Evolutionary conservation across 768 basidiomycete genomes (phyloP).

Genomic region (Tricholoma terreum): DNA sequence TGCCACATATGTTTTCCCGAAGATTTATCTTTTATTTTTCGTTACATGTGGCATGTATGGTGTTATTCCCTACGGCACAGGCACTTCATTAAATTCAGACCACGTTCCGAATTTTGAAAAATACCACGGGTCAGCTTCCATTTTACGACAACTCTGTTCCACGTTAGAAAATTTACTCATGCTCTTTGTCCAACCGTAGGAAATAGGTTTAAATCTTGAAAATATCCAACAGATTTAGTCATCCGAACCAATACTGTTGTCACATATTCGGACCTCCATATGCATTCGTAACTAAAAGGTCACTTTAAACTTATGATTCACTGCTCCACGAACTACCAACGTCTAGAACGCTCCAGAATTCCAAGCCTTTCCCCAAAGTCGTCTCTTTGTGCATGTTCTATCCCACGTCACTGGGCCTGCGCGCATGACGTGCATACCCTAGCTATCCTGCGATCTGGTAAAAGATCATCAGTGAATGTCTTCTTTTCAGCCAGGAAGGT

Average conservation of each 20-base stretch:
- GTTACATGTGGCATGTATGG: background rate
- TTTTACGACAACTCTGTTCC: background rate
- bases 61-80: background rate
- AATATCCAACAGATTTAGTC: background rate
- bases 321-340: background rate
- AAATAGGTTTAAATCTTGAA: background rate
- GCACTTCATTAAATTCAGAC: background rate
- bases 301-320: background rate
- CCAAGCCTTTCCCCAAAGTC: background rate
- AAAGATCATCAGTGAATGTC: constrained; percentile 15
- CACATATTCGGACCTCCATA: background rate
- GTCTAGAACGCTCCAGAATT: background rate
- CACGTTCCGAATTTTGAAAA: background rate
- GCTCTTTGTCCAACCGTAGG: background rate
- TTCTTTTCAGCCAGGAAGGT: constrained; percentile 1
- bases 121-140: background rate
- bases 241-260: background rate
- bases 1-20: background rate
- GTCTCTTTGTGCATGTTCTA: constrained; percentile 5
- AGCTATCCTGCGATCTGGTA: constrained; percentile 27
- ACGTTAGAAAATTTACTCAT: background rate
- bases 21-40: no score
- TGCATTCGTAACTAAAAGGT: background rate
- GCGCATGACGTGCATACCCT: constrained; percentile 30
- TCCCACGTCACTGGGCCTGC: constrained; percentile 6